Evolutionary conservation across 257 asterid species (phyloP), one percentile per base, ranked within the genome.

Genomic region (Catharanthus roseus): DNA sequence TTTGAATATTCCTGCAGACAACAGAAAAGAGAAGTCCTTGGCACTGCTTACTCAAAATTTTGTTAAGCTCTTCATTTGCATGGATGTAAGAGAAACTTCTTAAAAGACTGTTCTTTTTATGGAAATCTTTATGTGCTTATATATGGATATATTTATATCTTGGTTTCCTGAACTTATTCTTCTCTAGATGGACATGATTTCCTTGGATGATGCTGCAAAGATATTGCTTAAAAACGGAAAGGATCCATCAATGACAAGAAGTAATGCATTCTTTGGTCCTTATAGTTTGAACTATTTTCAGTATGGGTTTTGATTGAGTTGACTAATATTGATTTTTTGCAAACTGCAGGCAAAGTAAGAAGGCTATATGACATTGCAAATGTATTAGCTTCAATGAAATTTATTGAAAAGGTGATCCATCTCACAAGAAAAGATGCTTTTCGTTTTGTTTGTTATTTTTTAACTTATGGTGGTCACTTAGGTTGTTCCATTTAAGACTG

Each of bases 1-100:
- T 36, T 47, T 33, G n/a, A 44, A 44, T 55, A 62, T 41, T 70
- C 50, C 69, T 80, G 84, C 87, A 70, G 96, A 88, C 65, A 91
- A 88, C 74, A 88, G 99, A 75, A 95, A 89, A 79, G 97, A 95
- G 77, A 95, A 95, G 79, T 95, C 99, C 49, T 81, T 95, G 70
- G 96, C 95, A 39, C 92, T 95, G 77, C 97, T 95, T n/a, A 95
- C 99, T 0, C 97, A 87, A 76, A 95, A 95, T 78, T 95, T 91
- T 77, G 86, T 95, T 60, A 95, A 95, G 86, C 95, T 95, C 45
- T 95, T 95, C 68, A 88, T 95, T 65, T 91, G 99, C 81, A 86
- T 92, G 60, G 86, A 91, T 80, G 99, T 95, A 81, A 87, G 92
- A 72, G 10, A 41, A 54, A 13, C 28, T 57, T 61, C 28, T 23